Evolutionary conservation across 371 early-diverging fungal genomes (phyloP).

Genomic region (Cokeromyces recurvatus): DNA sequence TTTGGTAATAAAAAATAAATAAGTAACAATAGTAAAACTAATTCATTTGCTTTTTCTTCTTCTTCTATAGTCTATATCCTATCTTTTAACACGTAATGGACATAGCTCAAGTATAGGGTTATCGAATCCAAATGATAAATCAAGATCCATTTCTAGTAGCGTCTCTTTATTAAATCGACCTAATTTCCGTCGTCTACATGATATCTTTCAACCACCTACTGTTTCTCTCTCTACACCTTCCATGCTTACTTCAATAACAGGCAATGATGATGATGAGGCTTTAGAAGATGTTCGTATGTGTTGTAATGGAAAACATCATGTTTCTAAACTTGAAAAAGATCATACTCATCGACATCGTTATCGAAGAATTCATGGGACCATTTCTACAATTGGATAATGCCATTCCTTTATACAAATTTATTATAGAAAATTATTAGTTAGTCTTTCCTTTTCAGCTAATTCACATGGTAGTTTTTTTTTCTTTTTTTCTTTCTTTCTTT

Average conservation of each 20-base stretch:
- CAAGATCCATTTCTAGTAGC: slow-evolving; percentile 15
- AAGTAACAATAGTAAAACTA: too few relatives aligned
- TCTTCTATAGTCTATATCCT: slow-evolving; percentile 24
- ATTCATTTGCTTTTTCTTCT: too few relatives aligned
- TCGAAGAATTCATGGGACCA: too few relatives aligned
- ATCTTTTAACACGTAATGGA: slow-evolving; percentile 22
- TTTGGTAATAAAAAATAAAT: too few relatives aligned
- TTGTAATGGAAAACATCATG: slow-evolving; percentile 54
- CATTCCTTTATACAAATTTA: too few relatives aligned
- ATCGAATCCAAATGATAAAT: background rate
- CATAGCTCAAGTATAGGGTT: background rate
- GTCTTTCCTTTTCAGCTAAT: too few relatives aligned
- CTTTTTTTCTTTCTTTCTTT: too few relatives aligned
- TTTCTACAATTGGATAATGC: too few relatives aligned
- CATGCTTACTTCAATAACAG: too few relatives aligned
- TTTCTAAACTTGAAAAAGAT: slow-evolving; percentile 38
- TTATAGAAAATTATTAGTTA: too few relatives aligned
- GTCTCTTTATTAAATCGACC: slow-evolving; percentile 22
- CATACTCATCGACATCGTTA: slow-evolving; percentile 26
- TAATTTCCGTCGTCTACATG: slow-evolving; percentile 30
- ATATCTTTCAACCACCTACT: slow-evolving; percentile 18
- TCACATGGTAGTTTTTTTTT: too few relatives aligned
- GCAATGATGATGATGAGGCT: slow-evolving; percentile 31
- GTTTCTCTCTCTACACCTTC: background rate
- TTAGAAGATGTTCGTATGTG: slow-evolving; percentile 52